Conservation (phyloP, 352 stramenopile genomes). For the Phytophthora uliginosa region DNA sequence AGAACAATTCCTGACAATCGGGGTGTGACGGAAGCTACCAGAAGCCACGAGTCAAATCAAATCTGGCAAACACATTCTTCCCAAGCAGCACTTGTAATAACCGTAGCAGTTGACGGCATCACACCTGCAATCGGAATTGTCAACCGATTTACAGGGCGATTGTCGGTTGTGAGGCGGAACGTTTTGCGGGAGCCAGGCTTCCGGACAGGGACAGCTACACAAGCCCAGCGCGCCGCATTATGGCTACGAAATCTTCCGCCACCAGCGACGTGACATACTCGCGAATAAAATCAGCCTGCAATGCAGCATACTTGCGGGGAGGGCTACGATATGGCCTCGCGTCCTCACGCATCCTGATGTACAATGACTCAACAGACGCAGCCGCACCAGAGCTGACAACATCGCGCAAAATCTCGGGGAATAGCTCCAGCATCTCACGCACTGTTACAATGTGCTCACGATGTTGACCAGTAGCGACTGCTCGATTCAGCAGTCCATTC, state of each 20-base stretch:
- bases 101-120: not conserved
- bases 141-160: not conserved
- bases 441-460: not conserved
- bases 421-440: not conserved
- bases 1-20: not conserved
- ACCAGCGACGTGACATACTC: slow-evolving; percentile 15
- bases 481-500: not conserved
- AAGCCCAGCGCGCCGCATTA: slow-evolving; percentile 4
- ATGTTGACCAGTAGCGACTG: not conserved
- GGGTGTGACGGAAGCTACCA: not conserved
- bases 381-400: not conserved
- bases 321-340: not conserved
- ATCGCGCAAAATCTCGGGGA: slow-evolving; percentile 1
- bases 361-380: slow-evolving; percentile 3
- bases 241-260: not conserved
- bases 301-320: slow-evolving; percentile 7
- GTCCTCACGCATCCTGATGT: not conserved
- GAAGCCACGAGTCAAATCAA: not conserved
- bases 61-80: not conserved
- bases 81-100: not conserved
- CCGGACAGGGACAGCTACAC: slow-evolving; percentile 4
- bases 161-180: not conserved
- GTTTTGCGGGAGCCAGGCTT: not conserved
- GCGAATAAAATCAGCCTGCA: slow-evolving; percentile 12
- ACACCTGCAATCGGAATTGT: not conserved